Evolutionary conservation across 106 monocot genomes (phyloP).

Genomic region (Chionographis japonica): DNA sequence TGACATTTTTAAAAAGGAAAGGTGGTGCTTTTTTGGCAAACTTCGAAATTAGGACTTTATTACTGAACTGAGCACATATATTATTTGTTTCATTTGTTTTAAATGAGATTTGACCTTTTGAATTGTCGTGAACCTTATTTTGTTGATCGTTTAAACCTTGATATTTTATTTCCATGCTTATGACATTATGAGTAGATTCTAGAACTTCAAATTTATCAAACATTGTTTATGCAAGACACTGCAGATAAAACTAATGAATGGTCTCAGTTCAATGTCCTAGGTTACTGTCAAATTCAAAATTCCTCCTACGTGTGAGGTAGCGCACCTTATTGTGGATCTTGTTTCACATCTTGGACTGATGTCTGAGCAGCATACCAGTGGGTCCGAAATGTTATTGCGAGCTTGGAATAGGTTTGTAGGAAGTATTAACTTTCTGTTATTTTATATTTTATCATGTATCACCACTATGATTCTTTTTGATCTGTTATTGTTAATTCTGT

Average conservation of each 20-base stretch:
- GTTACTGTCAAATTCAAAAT: slow-evolving; percentile 58
- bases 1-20: too few species aligned
- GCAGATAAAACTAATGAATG: background rate
- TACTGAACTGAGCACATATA: too few species aligned
- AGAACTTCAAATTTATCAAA: background rate
- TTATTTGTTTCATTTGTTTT: too few species aligned
- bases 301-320: slow-evolving; percentile 44
- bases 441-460: background rate
- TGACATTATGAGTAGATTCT: background rate
- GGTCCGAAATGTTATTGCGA: slow-evolving; percentile 65
- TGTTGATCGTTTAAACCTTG: too few species aligned
- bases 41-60: too few species aligned
- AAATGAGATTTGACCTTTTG: too few species aligned
- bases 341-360: slow-evolving; percentile 46
- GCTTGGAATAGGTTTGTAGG: slow-evolving; percentile 57
- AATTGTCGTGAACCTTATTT: too few species aligned
- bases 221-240: background rate
- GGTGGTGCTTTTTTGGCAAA: too few species aligned
- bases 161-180: too few species aligned
- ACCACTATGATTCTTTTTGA: background rate
- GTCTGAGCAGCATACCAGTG: slow-evolving; percentile 28
- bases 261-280: slow-evolving; percentile 8
- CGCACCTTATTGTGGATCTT: slow-evolving; percentile 45
- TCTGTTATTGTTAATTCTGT: background rate
- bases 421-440: background rate